Conservation (phyloP, 2,329 filamentous ascomycete genomes). For the Ophidiomyces ophidiicola region DNA sequence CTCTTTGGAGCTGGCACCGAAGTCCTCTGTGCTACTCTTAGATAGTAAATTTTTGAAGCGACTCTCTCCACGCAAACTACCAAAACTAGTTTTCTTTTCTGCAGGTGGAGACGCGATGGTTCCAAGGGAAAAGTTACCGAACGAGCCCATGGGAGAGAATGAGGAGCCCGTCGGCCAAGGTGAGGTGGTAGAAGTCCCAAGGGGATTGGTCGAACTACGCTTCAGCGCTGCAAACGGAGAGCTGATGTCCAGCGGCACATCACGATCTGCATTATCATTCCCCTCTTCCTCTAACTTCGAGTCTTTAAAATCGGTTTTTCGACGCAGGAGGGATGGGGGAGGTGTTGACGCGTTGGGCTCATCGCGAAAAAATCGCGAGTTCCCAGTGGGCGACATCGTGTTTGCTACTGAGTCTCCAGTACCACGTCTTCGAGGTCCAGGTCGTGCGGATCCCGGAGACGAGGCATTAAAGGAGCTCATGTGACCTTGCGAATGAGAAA, state of each 20-base stretch:
- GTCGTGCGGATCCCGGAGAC: conserved; percentile 62
- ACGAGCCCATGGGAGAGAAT: conserved; percentile 66
- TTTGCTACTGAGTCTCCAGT: conserved; percentile 57
- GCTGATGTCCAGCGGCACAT: conserved; percentile 30
- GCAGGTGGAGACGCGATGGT: conserved; percentile 41
- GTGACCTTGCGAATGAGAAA: conserved; percentile 55
- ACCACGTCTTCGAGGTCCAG: conserved; percentile 68
- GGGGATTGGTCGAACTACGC: conserved; percentile 43
- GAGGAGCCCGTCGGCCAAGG: conserved; percentile 50
- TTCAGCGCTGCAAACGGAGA: conserved; percentile 45
- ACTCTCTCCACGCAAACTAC: conserved; percentile 60
- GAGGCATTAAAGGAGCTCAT: conserved; percentile 54
- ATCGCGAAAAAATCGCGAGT: conserved; percentile 37
- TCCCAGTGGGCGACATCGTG: conserved; percentile 37
- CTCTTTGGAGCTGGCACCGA: conserved; percentile 41
- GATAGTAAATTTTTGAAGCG: conserved; percentile 74
- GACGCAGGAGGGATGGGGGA: conserved; percentile 47
- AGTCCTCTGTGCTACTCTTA: conserved; percentile 61
- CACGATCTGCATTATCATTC: conserved; percentile 29
- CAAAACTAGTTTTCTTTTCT: conserved; percentile 61
- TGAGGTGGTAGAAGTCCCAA: conserved; percentile 32
- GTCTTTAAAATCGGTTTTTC: conserved; percentile 52
- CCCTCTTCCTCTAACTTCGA: conserved; percentile 40
- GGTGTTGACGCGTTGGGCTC: conserved; percentile 47
- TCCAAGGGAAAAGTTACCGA: conserved; percentile 74